Conservation (phyloP, 805 yeast genomes). For the Cyberlindnera petersonii region DNA sequence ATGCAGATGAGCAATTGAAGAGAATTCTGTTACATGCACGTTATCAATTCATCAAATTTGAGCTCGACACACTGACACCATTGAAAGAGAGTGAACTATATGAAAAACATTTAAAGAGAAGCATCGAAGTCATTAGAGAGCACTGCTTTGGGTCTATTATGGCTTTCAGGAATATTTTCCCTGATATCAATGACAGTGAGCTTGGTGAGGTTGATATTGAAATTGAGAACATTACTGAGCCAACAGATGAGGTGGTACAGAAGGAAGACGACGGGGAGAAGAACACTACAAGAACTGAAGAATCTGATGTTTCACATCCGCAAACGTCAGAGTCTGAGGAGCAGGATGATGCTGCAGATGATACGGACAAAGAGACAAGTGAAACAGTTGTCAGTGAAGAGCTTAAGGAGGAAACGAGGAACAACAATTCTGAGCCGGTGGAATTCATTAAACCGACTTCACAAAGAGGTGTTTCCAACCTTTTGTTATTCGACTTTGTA, state of each 20-base stretch:
- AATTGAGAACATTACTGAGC: conserved; percentile 5
- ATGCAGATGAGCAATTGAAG: conserved; percentile 37
- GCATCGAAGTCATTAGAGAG: conserved; percentile 81
- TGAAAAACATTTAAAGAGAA: conserved; percentile 68
- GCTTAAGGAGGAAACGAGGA: not conserved
- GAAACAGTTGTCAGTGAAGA: too few relatives aligned
- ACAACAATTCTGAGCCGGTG: not conserved
- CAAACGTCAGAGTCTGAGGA: too few relatives aligned
- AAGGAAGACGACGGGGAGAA: conserved; percentile 2
- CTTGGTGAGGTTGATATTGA: conserved; percentile 20
- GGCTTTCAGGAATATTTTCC: conserved; percentile 61
- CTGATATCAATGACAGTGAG: conserved; percentile 30
- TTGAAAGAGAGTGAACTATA: conserved; percentile 47
- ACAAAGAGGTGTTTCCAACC: conserved; percentile 19
- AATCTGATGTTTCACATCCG: too few relatives aligned
- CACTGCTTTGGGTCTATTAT: conserved; percentile 71
- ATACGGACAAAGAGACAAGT: too few relatives aligned
- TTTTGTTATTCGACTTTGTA: conserved; percentile 37
- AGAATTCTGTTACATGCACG: conserved; percentile 65
- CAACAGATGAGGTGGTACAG: not conserved
- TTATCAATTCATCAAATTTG: conserved; percentile 59
- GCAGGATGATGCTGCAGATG: too few relatives aligned
- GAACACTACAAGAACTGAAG: too few relatives aligned
- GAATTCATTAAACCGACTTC: conserved; percentile 9
- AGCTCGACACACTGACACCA: conserved; percentile 54